Evolutionary conservation across 305 asterid species (phyloP), one percentile per base, ranked within the genome.

Genomic region (Fraxinus sp.): DNA sequence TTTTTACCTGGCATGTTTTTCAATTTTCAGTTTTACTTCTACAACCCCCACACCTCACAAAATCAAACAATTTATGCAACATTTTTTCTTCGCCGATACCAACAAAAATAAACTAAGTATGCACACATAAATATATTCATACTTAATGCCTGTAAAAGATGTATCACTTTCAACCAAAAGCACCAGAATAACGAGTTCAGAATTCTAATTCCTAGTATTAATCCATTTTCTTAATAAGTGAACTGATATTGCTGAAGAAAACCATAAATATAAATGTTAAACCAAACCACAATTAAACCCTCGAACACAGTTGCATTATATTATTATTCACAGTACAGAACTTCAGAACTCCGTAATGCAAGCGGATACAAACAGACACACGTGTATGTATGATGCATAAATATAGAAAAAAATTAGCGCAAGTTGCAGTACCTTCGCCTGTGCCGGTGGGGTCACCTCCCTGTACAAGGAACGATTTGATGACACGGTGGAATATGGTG

Each of bases 361-460:
- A 6, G 68, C 28, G 68, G 68, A 57, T 57, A 7, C 26, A 18
- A 3, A 18, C 11, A 57, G 26, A 57, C 26, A 18, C 68, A 18
- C 28, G 11, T 6, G 68, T 57, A 57, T 32, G 2, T 11, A 49
- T 16, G 43, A 81, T 14, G 35, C 4, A 7, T 4, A 20, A 20
- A 68, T 57, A 30, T 2, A 32, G 33, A 36, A 72, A 14, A 49
- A 55, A 32, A 22, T 39, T 43, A 37, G 57, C 52, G 8, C 33
- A 24, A 64, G 10, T 64, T 64, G 14, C 37, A 11, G 77, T 82
- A 94, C 99, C 98, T 91, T 85, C 81, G 82, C 97, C 97, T 1
- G 95, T 89, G 82, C 87, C 90, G 52, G 99, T 92, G 62, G 97
- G 99, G 79, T 94, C 98, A 79, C 99, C 99, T 14, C 93, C 95